These are phyloP conservation scores for Rosa hybrid DNA, from an alignment of 331 rosid genomes.

Conservation along the genomic window DNA sequence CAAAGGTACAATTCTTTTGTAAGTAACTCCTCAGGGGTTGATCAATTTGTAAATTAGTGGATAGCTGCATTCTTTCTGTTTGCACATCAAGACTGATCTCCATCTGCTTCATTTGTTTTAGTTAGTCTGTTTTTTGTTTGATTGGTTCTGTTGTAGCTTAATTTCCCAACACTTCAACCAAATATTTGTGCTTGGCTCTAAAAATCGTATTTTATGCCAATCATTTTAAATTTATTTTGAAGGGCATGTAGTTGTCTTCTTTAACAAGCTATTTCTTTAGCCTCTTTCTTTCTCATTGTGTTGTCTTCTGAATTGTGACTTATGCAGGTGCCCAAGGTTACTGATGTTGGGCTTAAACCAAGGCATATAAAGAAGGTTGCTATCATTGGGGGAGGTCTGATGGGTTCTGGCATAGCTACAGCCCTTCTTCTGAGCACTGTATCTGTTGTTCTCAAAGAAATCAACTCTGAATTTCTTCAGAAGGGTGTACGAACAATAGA, in stretches of 20 bases:
- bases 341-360: constrained; percentile 90
- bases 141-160: background rate
- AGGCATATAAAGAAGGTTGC: constrained; percentile 86
- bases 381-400: constrained; percentile 95
- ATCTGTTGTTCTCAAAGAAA: constrained; percentile 85
- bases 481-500: constrained; percentile 70
- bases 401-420: constrained; percentile 99
- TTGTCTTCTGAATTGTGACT: constrained; percentile 1
- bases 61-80: background rate
- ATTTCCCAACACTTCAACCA: background rate
- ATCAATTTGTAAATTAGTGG: background rate
- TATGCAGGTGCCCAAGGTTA: constrained; percentile 83
- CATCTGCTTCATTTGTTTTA: constrained; percentile 2
- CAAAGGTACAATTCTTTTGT: constrained; percentile 63
- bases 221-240: background rate
- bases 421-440: constrained; percentile 75
- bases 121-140: background rate
- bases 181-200: background rate
- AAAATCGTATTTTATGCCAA: background rate
- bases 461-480: constrained; percentile 76
- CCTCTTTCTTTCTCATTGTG: background rate
- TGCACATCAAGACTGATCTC: background rate
- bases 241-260: background rate
- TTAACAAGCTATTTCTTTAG: background rate
- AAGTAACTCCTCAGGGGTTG: constrained; percentile 2